These are phyloP conservation scores for Acanthamoeba pearcei DNA, from an alignment of 208 protist genomes.

Conservation along the genomic window DNA sequence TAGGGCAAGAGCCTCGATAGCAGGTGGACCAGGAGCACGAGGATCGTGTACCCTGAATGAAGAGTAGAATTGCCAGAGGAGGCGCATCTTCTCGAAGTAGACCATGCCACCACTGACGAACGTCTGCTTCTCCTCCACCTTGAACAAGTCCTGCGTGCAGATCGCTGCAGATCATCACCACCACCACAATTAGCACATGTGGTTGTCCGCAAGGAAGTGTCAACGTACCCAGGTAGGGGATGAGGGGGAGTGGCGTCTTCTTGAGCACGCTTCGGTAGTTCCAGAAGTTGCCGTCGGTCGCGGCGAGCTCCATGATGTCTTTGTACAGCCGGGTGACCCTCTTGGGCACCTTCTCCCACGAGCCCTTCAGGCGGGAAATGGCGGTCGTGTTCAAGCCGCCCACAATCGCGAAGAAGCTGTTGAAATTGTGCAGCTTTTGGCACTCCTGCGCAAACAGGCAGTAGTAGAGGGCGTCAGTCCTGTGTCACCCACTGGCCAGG, in stretches of 20 bases:
- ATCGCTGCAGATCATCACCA: not conserved
- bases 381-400: slow-evolving; percentile 50
- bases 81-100: slow-evolving; percentile 65
- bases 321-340: not conserved
- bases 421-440: slow-evolving; percentile 52
- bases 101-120: slow-evolving; percentile 34
- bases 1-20: not conserved
- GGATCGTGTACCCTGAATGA: not conserved
- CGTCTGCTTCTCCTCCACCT: slow-evolving; percentile 61
- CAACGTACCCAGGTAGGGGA: slow-evolving; percentile 11
- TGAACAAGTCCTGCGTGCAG: slow-evolving; percentile 63
- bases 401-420: slow-evolving; percentile 62
- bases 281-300: slow-evolving; percentile 51
- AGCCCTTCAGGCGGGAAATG: slow-evolving; percentile 53
- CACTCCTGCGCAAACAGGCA: not conserved
- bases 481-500: not conserved
- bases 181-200: not conserved
- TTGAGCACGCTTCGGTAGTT: slow-evolving; percentile 60
- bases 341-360: slow-evolving; percentile 63
- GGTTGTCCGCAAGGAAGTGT: not conserved
- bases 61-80: slow-evolving; percentile 17
- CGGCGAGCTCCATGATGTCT: slow-evolving; percentile 44
- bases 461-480: not conserved
- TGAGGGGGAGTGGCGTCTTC: slow-evolving; percentile 31
- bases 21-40: not conserved